Base-by-base conservation (phyloP, 805 yeast genomes). In the Candida chauliodis region DNA sequence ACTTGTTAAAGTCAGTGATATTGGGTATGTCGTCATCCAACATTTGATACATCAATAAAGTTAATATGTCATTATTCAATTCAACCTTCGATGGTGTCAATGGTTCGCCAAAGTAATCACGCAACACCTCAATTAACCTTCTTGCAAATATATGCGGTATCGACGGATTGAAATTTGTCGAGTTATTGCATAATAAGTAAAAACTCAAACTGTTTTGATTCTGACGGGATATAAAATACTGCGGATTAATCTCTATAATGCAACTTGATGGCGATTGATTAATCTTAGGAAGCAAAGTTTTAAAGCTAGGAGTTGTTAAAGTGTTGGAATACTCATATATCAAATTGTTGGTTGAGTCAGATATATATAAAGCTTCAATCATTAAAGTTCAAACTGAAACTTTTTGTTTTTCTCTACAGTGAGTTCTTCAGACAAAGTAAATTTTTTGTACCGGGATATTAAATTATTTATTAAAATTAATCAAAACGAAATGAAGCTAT, bases 21-120 rank as follows among this genome's bases (percentile, higher is more conserved):
- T 75, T 76, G 2, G 96, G 95, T 23, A 73, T 69, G 3, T 91
- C 90, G 27, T 78, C 81, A 48, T 87, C 95, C 10, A 89, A 53
- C 78, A 86, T 77, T 52, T 85, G 93, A 51, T 79, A 83, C 43
- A 90, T 61, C 25, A 91, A 59, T 49, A 88, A 65, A 22, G 84
- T 73, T 31, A 89, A 59, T 1, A 84, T 77, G 51, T 88, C 95
- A 46, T 72, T 73, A 52, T 88, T 83, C 31, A 82, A 75, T 38
- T 75, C 81, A 8, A 93, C 61, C 47, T 80, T 83, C 2, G 80
- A 80, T 2, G 58, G 41, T 10, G 26, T 41, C 28, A 37, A 37
- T 15, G 22, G n/a, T 10, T 41, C 41, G 16, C 73, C 73, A 29
- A 86, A 81, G 56, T 79, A 85, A 39, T 76, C 79, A 34, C 69